Conservation (phyloP, 1,284 basidiomycete species). For the Laetiporus sulphureus region DNA sequence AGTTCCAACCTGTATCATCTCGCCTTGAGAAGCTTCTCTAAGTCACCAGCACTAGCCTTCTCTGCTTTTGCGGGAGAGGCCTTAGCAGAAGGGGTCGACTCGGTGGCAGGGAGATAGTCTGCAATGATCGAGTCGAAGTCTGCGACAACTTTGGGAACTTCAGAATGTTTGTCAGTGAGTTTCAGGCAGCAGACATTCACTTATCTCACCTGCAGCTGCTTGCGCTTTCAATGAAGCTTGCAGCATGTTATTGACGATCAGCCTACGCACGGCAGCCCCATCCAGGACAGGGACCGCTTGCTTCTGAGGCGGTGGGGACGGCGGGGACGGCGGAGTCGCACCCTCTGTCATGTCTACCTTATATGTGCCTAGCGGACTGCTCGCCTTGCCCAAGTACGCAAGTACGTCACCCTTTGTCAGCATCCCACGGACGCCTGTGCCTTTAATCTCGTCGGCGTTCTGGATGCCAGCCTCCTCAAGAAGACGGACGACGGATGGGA, state of each 20-base stretch:
- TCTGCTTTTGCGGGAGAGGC: slow-evolving; percentile 18
- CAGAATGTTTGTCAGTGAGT: too few species aligned
- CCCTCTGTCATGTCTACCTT: slow-evolving; percentile 38
- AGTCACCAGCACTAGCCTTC: slow-evolving; percentile 23
- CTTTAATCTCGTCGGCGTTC: slow-evolving; percentile 53
- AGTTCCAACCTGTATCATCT: too few species aligned
- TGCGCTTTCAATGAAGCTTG: slow-evolving; percentile 52
- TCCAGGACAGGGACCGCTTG: slow-evolving; percentile 44
- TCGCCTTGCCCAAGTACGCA: slow-evolving; percentile 74
- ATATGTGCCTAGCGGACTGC: slow-evolving; percentile 70
- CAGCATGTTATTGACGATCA: slow-evolving; percentile 68
- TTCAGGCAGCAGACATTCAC: too few species aligned
- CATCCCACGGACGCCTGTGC: slow-evolving; percentile 84
- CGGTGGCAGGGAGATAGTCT: slow-evolving; percentile 49
- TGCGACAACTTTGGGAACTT: slow-evolving; percentile 33
- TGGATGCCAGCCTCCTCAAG: slow-evolving; percentile 54
- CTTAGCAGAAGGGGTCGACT: slow-evolving; percentile 18
- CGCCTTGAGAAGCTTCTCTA: slow-evolving; percentile 43
- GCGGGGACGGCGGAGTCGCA: slow-evolving; percentile 27
- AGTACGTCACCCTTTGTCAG: slow-evolving; percentile 89
- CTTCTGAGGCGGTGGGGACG: slow-evolving; percentile 16
- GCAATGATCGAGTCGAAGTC: slow-evolving; percentile 68
- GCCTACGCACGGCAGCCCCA: slow-evolving; percentile 58
- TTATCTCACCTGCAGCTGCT: slow-evolving; percentile 39
- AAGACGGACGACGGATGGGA: slow-evolving; percentile 74